Evolutionary conservation across 805 yeast species (phyloP).

Genomic region (Candida peoriensis): DNA sequence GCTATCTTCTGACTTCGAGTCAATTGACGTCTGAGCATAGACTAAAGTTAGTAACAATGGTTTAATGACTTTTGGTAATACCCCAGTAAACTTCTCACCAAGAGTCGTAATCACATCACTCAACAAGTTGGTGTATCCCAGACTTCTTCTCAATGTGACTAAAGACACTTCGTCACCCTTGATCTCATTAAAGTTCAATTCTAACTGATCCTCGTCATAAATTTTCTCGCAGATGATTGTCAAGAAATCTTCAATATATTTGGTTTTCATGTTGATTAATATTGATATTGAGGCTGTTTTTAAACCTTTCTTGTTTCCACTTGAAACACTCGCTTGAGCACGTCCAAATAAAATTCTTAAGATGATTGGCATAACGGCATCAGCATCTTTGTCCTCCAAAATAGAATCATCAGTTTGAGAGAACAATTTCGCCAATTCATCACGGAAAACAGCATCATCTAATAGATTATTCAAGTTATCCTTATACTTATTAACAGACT

Average conservation of each 20-base stretch:
- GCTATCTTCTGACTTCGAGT: conserved; percentile 13
- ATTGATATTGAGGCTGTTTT: conserved; percentile 65
- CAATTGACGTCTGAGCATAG: conserved; percentile 42
- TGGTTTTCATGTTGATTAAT: conserved; percentile 50
- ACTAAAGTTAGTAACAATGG: conserved; percentile 39
- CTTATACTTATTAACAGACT: conserved; percentile 56
- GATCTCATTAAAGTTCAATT: conserved; percentile 16
- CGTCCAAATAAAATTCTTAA: conserved; percentile 82
- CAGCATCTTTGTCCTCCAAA: conserved; percentile 58
- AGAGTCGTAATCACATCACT: conserved; percentile 51
- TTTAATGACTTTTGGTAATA: conserved; percentile 31
- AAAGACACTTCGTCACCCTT: conserved; percentile 23
- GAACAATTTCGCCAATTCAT: conserved; percentile 68
- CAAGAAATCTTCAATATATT: conserved; percentile 55
- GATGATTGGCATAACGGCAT: conserved; percentile 61
- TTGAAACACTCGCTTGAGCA: conserved; percentile 62
- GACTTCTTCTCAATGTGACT: conserved; percentile 40
- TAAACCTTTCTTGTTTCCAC: conserved; percentile 68
- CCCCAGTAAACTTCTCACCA: conserved; percentile 49
- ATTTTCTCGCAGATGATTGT: conserved; percentile 55
- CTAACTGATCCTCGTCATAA: conserved; percentile 26
- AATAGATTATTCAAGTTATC: conserved; percentile 70
- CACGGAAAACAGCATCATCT: conserved; percentile 81
- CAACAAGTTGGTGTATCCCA: conserved; percentile 63
- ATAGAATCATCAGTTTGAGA: conserved; percentile 44